These are phyloP conservation scores for Cytidiella melzeri DNA, from an alignment of 768 basidiomycete genomes.

Conservation along the genomic window DNA sequence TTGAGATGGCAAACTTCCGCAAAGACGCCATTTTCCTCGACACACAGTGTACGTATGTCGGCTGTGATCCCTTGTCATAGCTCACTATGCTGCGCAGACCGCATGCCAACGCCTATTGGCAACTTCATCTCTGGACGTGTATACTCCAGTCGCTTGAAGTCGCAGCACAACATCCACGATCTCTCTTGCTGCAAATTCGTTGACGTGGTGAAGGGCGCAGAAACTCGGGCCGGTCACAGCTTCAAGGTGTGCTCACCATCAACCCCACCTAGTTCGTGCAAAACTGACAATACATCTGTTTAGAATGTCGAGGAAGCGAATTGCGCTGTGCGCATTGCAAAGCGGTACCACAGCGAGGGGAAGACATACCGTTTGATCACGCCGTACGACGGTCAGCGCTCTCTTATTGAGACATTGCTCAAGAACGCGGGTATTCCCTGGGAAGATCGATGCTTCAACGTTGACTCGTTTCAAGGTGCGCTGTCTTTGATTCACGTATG, in stretches of 20 bases:
- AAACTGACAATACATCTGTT: slow-evolving; percentile 12
- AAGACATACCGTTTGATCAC: slow-evolving; percentile 27
- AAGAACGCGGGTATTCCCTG: slow-evolving; percentile 18
- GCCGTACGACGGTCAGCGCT: slow-evolving; percentile 30
- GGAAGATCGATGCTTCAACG: slow-evolving; percentile 27
- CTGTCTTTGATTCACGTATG: background rate
- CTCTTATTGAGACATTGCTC: slow-evolving; percentile 20
- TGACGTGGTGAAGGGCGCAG: slow-evolving; percentile 33
- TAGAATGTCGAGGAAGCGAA: slow-evolving; percentile 27
- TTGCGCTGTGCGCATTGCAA: slow-evolving; percentile 19
- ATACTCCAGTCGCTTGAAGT: slow-evolving; percentile 23
- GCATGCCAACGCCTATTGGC: slow-evolving; percentile 29
- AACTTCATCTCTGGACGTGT: slow-evolving; percentile 28
- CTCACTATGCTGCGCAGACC: slow-evolving; percentile 19
- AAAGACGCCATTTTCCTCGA: slow-evolving; percentile 23
- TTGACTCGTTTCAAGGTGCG: slow-evolving; percentile 32
- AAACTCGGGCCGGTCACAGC: slow-evolving; percentile 30
- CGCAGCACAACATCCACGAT: slow-evolving; percentile 13
- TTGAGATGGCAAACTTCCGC: slow-evolving; percentile 27
- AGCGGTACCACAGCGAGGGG: slow-evolving; percentile 9
- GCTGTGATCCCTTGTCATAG: background rate
- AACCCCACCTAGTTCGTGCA: background rate
- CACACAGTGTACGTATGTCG: slow-evolving; percentile 27
- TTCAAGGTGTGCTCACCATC: slow-evolving; percentile 28
- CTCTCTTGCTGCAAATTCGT: slow-evolving; percentile 29